Base-by-base conservation (phyloP, 2,329 filamentous ascomycete genomes). In the Cadophora malorum region DNA sequence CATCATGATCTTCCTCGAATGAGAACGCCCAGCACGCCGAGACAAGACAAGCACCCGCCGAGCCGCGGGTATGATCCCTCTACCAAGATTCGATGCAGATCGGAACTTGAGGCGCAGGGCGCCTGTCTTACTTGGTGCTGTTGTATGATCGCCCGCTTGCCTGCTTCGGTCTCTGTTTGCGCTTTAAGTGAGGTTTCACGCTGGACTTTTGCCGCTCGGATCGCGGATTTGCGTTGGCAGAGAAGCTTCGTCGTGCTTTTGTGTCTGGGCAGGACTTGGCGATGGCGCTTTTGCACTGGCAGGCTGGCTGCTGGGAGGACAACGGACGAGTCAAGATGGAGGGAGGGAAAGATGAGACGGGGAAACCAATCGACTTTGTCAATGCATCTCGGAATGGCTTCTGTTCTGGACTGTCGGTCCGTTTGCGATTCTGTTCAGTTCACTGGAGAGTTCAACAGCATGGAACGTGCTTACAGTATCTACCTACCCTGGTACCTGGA, bases 301-400 rank as follows among this genome's bases (percentile, higher is more conserved):
- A 38, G 28, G 5, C 28, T 47, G 47, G 31, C 1, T 45, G 35
- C 1, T 35, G 9, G 21, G 16, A 35, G 33, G 31, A 31, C n/a
- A 53, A 58, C 28, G 58, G 52, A 60, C 53, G 66, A 62, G 53
- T 65, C 63, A 25, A 55, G 23, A 19, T 41, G 41, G 41, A n/a
- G 41, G 25, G 45, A 38, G 33, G 60, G 38, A 62, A 66, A 67
- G 65, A 70, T 73, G 70, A 72, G 71, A 73, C 67, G 70, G 63
- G 63, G 65, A 69, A 69, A 65, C 67, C 65, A 69, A 72, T 70
- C 68, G 67, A 69, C 67, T 67, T 59, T 55, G 41, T 70, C 50
- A 35, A 73, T 72, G 68, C 68, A 19, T 41, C 1, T 33, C 63
- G 63, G 23, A 45, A 49, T 56, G 23, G 6, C 35, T 25, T 31